Evolutionary conservation across 805 yeast genomes (phyloP).

Genomic region (Schwanniomyces occidentalis): DNA sequence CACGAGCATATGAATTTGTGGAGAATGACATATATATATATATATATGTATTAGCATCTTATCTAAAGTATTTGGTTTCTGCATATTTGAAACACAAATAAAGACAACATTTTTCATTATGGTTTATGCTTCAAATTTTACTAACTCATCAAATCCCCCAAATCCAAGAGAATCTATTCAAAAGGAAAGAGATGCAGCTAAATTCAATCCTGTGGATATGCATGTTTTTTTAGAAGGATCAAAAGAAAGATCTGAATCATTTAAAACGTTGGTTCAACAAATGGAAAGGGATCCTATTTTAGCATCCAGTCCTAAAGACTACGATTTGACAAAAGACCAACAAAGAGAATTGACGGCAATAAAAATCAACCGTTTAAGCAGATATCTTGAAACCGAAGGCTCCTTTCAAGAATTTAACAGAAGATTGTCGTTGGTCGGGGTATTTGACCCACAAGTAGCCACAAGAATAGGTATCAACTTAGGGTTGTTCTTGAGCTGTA

Average conservation of each 20-base stretch:
- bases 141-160: slow-evolving; percentile 27
- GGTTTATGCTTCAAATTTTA: slow-evolving; percentile 16
- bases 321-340: slow-evolving; percentile 55
- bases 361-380: slow-evolving; percentile 61
- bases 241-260: slow-evolving; percentile 41
- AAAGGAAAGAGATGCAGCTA: slow-evolving; percentile 32
- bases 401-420: slow-evolving; percentile 49
- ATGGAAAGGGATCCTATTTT: slow-evolving; percentile 69
- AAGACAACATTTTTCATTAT: too few species aligned
- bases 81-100: too few species aligned
- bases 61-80: too few species aligned
- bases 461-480: slow-evolving; percentile 88
- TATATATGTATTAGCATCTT: neutral
- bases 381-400: slow-evolving; percentile 55
- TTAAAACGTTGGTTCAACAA: slow-evolving; percentile 54
- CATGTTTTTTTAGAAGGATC: slow-evolving; percentile 43
- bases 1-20: neutral
- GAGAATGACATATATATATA: neutral
- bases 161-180: slow-evolving; percentile 32
- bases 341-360: slow-evolving; percentile 61
- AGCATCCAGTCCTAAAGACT: slow-evolving; percentile 52
- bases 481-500: slow-evolving; percentile 78
- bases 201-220: slow-evolving; percentile 39
- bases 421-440: slow-evolving; percentile 57
- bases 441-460: slow-evolving; percentile 75